Evolutionary conservation across 495 filamentous ascomycete genomes (phyloP), one percentile per base, ranked within the genome.

Genomic region (Hypoxylon lienhwacheense): DNA sequence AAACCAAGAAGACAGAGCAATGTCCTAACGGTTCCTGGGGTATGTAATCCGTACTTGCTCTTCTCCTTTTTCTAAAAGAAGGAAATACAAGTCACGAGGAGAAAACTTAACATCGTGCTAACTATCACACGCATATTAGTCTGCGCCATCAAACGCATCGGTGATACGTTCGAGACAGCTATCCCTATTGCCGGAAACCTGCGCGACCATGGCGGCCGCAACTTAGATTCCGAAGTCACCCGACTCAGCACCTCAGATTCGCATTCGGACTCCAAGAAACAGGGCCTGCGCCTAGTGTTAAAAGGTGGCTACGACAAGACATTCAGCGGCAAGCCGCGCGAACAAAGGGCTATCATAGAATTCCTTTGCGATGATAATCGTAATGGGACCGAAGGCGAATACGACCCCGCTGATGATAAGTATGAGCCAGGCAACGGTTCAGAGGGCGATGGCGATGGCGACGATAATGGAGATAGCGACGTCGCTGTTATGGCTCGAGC

Each of bases 161-260:
- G 56, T 8, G 70, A 76, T 43, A 66, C 40, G 0, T 64, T 82
- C 25, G 62, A 73, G 15, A 60, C 72, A 10, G 79, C 81, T 5
- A 84, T 86, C 37, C 82, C 90, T 12, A 86, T 98, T 49, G 89
- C 86, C 7, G 90, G 90, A 12, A 81, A 88, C 7, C 80, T 82
- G 28, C 43, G 60, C 7, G 63, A 75, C 20, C 69, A 77, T 17
- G 73, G 78, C 36, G 85, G 83, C 15, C 62, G 66, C 22, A 54
- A 72, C 24, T 66, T 89, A 35, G 82, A 88, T 47, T 77, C 85
- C 42, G 73, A 84, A 54, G 74, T 81, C 47, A 84, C 74, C 46
- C 81, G 80, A 25, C 70, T 92, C 25, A 86, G 81, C 63, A 73
- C 69, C 15, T 78, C 82, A 7, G 67, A 74, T n/a, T 72, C 77